Evolutionary conservation across 2,329 filamentous ascomycete species (phyloP), one percentile per base, ranked within the genome.

Genomic region (Colletotrichum caudatum): DNA sequence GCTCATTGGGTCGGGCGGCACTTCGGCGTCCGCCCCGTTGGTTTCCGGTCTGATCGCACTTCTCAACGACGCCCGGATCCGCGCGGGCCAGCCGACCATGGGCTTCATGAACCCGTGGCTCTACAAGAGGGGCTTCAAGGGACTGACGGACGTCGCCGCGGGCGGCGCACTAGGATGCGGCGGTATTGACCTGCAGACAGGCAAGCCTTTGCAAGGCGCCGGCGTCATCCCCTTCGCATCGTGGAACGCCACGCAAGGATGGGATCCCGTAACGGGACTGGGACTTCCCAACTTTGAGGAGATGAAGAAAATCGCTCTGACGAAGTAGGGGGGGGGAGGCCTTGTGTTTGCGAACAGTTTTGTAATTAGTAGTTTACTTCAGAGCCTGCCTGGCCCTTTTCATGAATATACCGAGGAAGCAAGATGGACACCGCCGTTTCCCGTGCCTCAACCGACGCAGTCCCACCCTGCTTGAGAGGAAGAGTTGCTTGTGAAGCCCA

Each of bases 81-180:
- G 85, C 20, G 81, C 82, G n/a, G 87, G 88, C 1, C 85, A 85
- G 76, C 78, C 85, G 8, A 76, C 82, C 0, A 79, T 91, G 75
- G 89, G 89, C 1, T 91, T 90, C 76, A 78, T 91, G 35, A 91
- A 91, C 77, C 89, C 89, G 1, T 89, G 87, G 86, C 79, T 91
- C 20, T 91, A 91, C 74, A 76, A 77, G 11, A 69, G 76, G 33
- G 80, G 78, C 1, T 59, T 73, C 6, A 44, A 64, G 12, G 81
- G 73, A 3, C 81, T 84, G 26, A 81, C 78, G 5, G 82, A 84
- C 77, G 82, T 78, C 51, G 80, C 76, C 7, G 41, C 26, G 5
- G 46, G 76, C n/a, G 69, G 72, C n/a, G 73, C 76, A 6, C 64
- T 69, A 48, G 76, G 76, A 12, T 78, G 76, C 51, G 73, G 64